These are phyloP conservation scores for Fusarium albosuccineum DNA, from an alignment of 2,329 filamentous ascomycete species.

Conservation along the genomic window DNA sequence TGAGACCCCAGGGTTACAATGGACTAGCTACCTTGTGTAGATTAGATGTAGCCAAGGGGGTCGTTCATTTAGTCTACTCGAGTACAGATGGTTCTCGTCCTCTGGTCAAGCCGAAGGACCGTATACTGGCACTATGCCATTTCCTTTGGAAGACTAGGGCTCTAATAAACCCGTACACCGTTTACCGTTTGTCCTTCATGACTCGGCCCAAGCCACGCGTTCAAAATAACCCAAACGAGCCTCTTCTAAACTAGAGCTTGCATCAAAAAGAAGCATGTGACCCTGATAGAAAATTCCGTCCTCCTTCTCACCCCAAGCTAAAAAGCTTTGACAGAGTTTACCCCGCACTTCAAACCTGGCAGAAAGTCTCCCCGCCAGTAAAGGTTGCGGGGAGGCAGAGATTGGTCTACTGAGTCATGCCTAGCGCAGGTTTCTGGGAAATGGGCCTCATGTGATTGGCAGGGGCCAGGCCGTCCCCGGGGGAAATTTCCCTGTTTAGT, in stretches of 20 bases:
- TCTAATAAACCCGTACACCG: neutral
- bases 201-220: neutral
- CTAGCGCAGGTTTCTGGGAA: constrained; percentile 17
- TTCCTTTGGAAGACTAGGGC: too few species aligned
- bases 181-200: neutral
- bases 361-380: constrained; percentile 25
- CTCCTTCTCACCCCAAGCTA: neutral
- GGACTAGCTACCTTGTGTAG: too few species aligned
- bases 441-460: constrained; percentile 20
- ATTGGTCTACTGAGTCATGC: constrained; percentile 29
- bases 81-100: too few species aligned
- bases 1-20: too few species aligned
- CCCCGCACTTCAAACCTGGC: constrained; percentile 26
- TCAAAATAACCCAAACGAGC: neutral
- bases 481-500: constrained; percentile 42
- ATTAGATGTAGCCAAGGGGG: too few species aligned
- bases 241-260: neutral
- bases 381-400: constrained; percentile 28
- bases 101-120: too few species aligned
- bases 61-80: too few species aligned
- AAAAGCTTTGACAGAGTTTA: constrained; percentile 5
- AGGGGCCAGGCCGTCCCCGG: constrained; percentile 18
- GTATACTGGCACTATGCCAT: too few species aligned
- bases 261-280: constrained; percentile 6
- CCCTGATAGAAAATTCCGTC: constrained; percentile 2